These are phyloP conservation scores for Plasmodium gonderi DNA, from an alignment of 169 alveolate species.

Conservation along the genomic window DNA sequence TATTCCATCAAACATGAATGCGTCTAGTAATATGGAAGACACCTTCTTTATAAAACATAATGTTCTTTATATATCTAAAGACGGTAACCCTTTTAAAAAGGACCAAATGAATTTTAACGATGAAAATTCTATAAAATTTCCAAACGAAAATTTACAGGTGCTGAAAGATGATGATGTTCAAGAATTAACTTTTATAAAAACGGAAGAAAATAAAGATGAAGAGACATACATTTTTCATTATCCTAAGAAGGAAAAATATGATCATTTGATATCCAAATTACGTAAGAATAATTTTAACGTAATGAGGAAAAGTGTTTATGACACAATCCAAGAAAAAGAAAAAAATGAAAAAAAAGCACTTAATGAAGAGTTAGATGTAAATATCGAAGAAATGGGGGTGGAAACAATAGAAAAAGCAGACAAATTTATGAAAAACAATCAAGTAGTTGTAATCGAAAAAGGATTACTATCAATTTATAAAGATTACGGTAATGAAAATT, in stretches of 20 bases:
- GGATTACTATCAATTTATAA: slow-evolving; percentile 78
- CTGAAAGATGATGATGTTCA: slow-evolving; percentile 34
- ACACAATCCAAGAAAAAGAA: slow-evolving; percentile 12
- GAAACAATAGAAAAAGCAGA: slow-evolving; percentile 18
- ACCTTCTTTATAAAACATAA: slow-evolving; percentile 61
- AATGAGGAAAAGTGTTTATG: slow-evolving; percentile 4
- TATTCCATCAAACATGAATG: background rate
- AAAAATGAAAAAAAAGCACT: background rate
- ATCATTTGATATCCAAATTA: slow-evolving; percentile 30
- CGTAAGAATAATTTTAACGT: slow-evolving; percentile 40
- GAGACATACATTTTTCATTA: slow-evolving; percentile 56
- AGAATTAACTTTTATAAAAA: slow-evolving; percentile 69
- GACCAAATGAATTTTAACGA: slow-evolving; percentile 27
- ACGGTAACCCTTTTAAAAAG: slow-evolving; percentile 48
- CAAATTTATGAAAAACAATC: slow-evolving; percentile 58
- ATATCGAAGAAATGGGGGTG: slow-evolving; percentile 9
- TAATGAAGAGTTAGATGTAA: slow-evolving; percentile 1
- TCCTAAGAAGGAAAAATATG: slow-evolving; percentile 59
- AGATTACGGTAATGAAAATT: slow-evolving; percentile 70
- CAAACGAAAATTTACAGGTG: background rate
- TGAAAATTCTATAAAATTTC: slow-evolving; percentile 38
- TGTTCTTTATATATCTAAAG: slow-evolving; percentile 48
- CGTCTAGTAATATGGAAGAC: slow-evolving; percentile 21
- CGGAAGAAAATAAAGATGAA: slow-evolving; percentile 6
- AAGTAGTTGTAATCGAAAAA: slow-evolving; percentile 80